Evolutionary conservation across 176 grass and related monocot genomes (phyloP), one percentile per base, ranked within the genome.

Genomic region (Canna indica): DNA sequence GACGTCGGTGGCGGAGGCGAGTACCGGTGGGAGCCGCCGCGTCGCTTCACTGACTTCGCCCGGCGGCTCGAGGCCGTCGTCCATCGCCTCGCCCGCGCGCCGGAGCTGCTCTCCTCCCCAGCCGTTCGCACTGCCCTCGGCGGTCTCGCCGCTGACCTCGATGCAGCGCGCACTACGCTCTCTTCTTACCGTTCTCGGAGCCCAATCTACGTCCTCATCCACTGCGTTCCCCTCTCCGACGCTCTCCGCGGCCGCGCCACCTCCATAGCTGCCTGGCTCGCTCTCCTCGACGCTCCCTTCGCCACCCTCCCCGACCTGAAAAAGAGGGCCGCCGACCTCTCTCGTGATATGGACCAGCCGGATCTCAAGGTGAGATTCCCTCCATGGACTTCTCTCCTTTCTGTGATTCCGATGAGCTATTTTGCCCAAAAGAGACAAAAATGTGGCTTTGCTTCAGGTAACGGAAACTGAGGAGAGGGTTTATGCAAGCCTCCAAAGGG

Each of bases 391-490:
- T n/a, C n/a, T n/a, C n/a, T n/a, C n/a, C 14, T 33, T 32, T 33
- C 59, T 33, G 5, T 17, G 29, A 63, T 32, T 17, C 59, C 29
- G 15, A 63, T 63, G n/a, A 1, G 59, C 14, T 30, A 12, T 24
- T 32, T n/a, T n/a, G n/a, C 16, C 59, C 30, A 34, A 10, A 44
- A 27, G 14, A n/a, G 3, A 15, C n/a, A 68, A 27, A 17, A 68
- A 25, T 28, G 35, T 54, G 31, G 36, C 18, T 56, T 72, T 54
- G 31, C 31, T 54, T 72, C 46, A 72, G 69, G 47, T 72, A 22
- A 72, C 47, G 48, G 69, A 38, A 29, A 72, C 47, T 20, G 69
- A 72, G 48, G 69, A 54, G 69, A 72, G 69, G 48, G 46, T 72
- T n/a, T 56, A 57, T 15, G 3, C 48, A 22, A 56, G 17, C 27